phyloP scores from a whole-genome alignment of 495 filamentous ascomycete species.

The Cudoniella acicularis region DNA sequence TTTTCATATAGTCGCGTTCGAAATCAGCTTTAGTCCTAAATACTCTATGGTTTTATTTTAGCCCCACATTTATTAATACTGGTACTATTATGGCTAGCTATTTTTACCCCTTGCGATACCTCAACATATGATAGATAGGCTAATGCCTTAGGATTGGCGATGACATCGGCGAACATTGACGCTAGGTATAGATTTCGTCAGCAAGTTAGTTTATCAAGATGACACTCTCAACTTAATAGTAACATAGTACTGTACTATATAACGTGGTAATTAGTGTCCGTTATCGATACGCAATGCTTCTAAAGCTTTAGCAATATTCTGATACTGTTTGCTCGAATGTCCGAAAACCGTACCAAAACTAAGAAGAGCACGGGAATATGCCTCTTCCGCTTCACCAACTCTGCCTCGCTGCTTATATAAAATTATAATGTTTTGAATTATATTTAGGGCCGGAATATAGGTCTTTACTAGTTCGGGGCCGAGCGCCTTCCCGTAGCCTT shows the following conservation, averaged over 20 bases:
- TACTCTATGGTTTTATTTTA: too few relatives aligned
- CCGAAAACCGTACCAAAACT: neutral
- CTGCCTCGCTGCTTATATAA: conserved; percentile 2
- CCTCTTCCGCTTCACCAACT: neutral
- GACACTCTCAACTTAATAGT: neutral
- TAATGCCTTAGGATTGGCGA: too few relatives aligned
- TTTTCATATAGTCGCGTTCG: too few relatives aligned
- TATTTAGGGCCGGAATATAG: conserved; percentile 15
- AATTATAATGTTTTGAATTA: neutral
- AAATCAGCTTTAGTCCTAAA: too few relatives aligned
- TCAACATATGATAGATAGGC: too few relatives aligned
- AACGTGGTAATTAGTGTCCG: neutral
- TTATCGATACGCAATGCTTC: neutral
- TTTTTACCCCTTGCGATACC: too few relatives aligned
- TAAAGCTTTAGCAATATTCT: neutral
- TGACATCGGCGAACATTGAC: too few relatives aligned
- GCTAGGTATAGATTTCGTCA: too few relatives aligned
- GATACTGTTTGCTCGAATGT: neutral
- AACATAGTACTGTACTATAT: neutral
- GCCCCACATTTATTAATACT: too few relatives aligned
- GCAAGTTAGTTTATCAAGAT: too few relatives aligned
- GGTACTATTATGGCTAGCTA: too few relatives aligned
- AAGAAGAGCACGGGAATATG: conserved; percentile 9
- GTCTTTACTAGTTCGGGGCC: conserved; percentile 18
- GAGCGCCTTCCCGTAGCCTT: conserved; percentile 11